A percentile compares a stretch with the other conserved stretches of the same genome.
These are phyloP conservation scores for Rhizoclosmatium globosum DNA, from an alignment of 192 early-diverging fungal genomes.

Conservation along the genomic window DNA sequence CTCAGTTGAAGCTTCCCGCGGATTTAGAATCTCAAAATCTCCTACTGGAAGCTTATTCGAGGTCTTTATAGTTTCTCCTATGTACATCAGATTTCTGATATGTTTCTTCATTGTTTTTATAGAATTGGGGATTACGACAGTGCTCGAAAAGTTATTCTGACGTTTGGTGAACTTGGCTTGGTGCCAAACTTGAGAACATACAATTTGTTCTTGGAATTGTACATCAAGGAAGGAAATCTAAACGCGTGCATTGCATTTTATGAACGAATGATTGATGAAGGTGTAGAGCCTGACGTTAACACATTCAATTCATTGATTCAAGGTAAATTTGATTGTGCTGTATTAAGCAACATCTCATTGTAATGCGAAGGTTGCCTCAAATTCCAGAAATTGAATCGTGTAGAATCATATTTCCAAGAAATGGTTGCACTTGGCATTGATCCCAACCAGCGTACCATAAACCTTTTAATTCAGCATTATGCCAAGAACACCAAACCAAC, in stretches of 20 bases:
- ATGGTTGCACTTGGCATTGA: conserved; percentile 38
- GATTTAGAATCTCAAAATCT: conserved; percentile 38
- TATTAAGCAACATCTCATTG: not conserved
- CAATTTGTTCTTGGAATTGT: conserved; percentile 47
- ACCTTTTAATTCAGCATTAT: conserved; percentile 25
- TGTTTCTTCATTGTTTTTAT: not conserved
- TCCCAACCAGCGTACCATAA: conserved; percentile 39
- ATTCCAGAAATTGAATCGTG: conserved; percentile 3
- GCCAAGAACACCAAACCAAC: not conserved
- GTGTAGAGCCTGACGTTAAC: conserved; percentile 44
- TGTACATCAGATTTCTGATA: not conserved
- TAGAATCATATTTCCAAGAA: conserved; percentile 32
- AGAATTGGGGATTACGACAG: conserved; percentile 35
- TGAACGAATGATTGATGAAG: conserved; percentile 49
- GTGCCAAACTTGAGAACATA: conserved; percentile 47
- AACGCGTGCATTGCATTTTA: conserved; percentile 43
- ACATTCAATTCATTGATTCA: conserved; percentile 45
- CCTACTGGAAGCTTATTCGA: conserved; percentile 37
- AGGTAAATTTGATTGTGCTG: conserved; percentile 13
- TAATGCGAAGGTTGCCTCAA: conserved; percentile 16
- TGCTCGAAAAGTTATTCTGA: conserved; percentile 15
- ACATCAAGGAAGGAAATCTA: conserved; percentile 29
- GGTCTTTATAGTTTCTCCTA: not conserved
- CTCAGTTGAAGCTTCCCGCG: conserved; percentile 26
- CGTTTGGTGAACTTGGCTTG: conserved; percentile 15